phyloP scores from a whole-genome alignment of 2,329 filamentous ascomycete genomes.

The Mycosphaerelloides madeirae region DNA sequence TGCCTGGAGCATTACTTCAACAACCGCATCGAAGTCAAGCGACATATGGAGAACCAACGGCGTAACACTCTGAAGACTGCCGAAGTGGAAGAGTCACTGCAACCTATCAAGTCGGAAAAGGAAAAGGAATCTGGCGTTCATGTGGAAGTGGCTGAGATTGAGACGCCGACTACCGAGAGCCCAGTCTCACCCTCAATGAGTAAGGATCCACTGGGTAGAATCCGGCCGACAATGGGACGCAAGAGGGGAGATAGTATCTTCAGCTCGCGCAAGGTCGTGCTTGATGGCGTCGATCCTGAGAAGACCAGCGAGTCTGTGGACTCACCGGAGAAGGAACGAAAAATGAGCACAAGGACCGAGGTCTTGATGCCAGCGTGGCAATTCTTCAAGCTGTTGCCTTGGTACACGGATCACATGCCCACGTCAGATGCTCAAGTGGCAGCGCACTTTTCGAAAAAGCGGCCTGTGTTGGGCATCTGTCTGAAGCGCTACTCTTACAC shows the following conservation, averaged over 20 bases:
- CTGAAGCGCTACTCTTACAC: slow-evolving; percentile 83
- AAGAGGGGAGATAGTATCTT: slow-evolving; percentile 48
- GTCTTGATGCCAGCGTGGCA: slow-evolving; percentile 96
- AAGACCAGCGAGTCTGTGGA: slow-evolving; percentile 36
- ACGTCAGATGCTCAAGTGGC: slow-evolving; percentile 73
- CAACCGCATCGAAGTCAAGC: slow-evolving; percentile 80
- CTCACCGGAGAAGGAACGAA: slow-evolving; percentile 25
- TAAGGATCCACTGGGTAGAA: slow-evolving; percentile 29
- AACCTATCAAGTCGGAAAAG: slow-evolving; percentile 13
- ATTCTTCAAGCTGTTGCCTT: slow-evolving; percentile 90
- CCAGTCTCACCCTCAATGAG: slow-evolving; percentile 19
- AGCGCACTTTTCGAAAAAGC: slow-evolving; percentile 74
- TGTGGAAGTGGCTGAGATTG: slow-evolving; percentile 42
- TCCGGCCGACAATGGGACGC: slow-evolving; percentile 35
- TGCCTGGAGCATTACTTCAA: slow-evolving; percentile 96
- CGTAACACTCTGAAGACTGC: slow-evolving; percentile 54
- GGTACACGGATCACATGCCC: slow-evolving; percentile 69
- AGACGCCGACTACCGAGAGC: slow-evolving; percentile 15
- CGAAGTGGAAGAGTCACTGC: slow-evolving; percentile 21
- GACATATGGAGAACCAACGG: slow-evolving; percentile 59
- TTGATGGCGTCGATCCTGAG: slow-evolving; percentile 33
- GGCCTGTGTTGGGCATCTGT: slow-evolving; percentile 87
- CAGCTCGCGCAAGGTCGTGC: slow-evolving; percentile 38
- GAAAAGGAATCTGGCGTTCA: slow-evolving; percentile 37
- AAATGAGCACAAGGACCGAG: slow-evolving; percentile 57